A percentile compares a stretch with the other conserved stretches of the same genome.
phyloP scores from a whole-genome alignment of 805 yeast genomes.

The Schwanniomyces yamadae region DNA sequence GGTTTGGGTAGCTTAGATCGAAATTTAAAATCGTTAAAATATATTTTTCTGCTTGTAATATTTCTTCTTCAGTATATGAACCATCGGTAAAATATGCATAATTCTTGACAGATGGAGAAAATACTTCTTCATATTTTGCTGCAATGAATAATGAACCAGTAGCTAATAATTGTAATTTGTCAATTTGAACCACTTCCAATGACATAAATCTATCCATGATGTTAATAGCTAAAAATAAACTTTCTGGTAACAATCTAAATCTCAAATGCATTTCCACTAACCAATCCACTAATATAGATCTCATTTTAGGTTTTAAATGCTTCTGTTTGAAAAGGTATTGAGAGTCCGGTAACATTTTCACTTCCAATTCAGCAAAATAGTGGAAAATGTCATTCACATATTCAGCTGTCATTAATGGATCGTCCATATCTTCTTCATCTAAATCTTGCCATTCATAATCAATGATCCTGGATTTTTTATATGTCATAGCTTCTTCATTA shows the following conservation, averaged over 20 bases:
- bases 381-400: conserved; percentile 85
- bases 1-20: conserved; percentile 81
- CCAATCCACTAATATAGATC: conserved; percentile 92
- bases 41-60: conserved; percentile 78
- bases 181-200: conserved; percentile 68
- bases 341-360: conserved; percentile 70
- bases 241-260: conserved; percentile 82
- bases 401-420: conserved; percentile 86
- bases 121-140: conserved; percentile 91
- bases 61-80: conserved; percentile 75
- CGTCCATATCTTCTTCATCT: conserved; percentile 67
- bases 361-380: conserved; percentile 71
- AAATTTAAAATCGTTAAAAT: conserved; percentile 71
- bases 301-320: conserved; percentile 74
- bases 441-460: conserved; percentile 69
- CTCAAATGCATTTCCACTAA: conserved; percentile 83
- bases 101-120: conserved; percentile 79
- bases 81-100: conserved; percentile 89
- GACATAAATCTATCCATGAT: conserved; percentile 86
- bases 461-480: conserved; percentile 37
- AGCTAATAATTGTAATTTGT: conserved; percentile 79
- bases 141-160: conserved; percentile 85
- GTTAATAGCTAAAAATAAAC: conserved; percentile 78
- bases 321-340: conserved; percentile 64
- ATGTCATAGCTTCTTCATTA: conserved; percentile 15